phyloP scores from a whole-genome alignment of 805 yeast genomes.

The Suhomyces kilbournensis region DNA sequence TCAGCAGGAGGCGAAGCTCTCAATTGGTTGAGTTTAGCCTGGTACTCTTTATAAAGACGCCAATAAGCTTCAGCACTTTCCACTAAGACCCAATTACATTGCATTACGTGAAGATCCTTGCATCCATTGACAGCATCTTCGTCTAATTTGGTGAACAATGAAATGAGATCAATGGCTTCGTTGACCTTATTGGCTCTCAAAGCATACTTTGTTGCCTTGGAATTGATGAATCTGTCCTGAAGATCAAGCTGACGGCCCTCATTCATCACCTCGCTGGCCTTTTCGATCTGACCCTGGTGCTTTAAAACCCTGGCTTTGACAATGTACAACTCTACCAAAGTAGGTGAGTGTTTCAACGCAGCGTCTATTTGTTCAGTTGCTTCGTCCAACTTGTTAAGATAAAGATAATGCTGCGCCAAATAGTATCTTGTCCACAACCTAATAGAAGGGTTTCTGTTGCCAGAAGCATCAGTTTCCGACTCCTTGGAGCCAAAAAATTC shows the following conservation, averaged over 20 bases:
- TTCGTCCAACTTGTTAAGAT: conserved; percentile 46
- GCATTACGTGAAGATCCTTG: conserved; percentile 82
- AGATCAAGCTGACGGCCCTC: conserved; percentile 73
- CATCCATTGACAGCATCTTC: conserved; percentile 82
- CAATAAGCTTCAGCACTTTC: conserved; percentile 83
- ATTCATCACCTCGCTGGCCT: conserved; percentile 66
- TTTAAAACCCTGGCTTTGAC: conserved; percentile 78
- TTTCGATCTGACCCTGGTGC: conserved; percentile 57
- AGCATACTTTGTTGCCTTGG: conserved; percentile 81
- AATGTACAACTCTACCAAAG: conserved; percentile 77
- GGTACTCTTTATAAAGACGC: conserved; percentile 47
- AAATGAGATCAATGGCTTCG: conserved; percentile 68
- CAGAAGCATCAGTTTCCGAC: conserved; percentile 18
- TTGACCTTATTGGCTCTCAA: conserved; percentile 72
- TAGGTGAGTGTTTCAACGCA: conserved; percentile 74
- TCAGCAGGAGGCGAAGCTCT: conserved; percentile 13
- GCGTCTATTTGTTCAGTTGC: conserved; percentile 59
- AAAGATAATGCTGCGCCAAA: conserved; percentile 73
- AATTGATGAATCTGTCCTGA: conserved; percentile 88
- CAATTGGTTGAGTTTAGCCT: conserved; percentile 15
- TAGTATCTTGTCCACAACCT: conserved; percentile 71
- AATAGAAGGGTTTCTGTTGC: conserved; percentile 42
- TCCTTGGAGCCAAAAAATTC: conserved; percentile 35
- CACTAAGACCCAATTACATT: conserved; percentile 82
- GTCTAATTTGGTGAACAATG: conserved; percentile 76